Evolutionary conservation across 148 eudicot genomes (phyloP), one percentile per base, ranked within the genome.

Genomic region (Limonium bicolor): DNA sequence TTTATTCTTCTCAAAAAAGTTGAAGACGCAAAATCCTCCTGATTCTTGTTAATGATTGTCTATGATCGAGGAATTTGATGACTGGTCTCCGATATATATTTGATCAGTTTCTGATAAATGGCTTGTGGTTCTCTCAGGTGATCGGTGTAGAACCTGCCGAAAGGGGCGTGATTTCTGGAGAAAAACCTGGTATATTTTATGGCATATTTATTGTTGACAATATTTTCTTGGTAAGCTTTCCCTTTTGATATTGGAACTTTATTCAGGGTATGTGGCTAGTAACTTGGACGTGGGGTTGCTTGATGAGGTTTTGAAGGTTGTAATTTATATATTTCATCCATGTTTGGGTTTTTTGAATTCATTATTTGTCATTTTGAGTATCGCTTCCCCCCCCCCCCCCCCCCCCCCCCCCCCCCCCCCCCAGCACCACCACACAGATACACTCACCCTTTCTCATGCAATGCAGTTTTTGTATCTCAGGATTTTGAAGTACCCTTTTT

Each of bases 61-160:
- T n/a, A n/a, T n/a, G n/a, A n/a, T n/a, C n/a, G n/a, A n/a, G n/a
- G n/a, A n/a, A n/a, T n/a, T n/a, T n/a, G n/a, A n/a, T n/a, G n/a
- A n/a, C n/a, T n/a, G n/a, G n/a, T n/a, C n/a, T n/a, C n/a, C n/a
- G n/a, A n/a, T n/a, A n/a, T n/a, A n/a, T n/a, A n/a, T n/a, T n/a
- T n/a, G n/a, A n/a, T n/a, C n/a, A n/a, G n/a, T n/a, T n/a, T n/a
- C n/a, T n/a, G n/a, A n/a, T n/a, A n/a, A n/a, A n/a, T n/a, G n/a
- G n/a, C 8, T 20, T 45, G 24, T 54, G 7, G 15, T 37, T 39
- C 38, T 10, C 54, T 45, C 51, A 80, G 88, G 80, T 80, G 12
- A 45, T 76, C 53, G 88, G 88, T 36, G 84, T 72, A 40, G 77
- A 76, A 62, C 88, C 88, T 60, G 80, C 69, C 4, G 80, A 80